phyloP scores from a whole-genome alignment of 768 basidiomycete genomes.

The Psilocybe cubensis region DNA sequence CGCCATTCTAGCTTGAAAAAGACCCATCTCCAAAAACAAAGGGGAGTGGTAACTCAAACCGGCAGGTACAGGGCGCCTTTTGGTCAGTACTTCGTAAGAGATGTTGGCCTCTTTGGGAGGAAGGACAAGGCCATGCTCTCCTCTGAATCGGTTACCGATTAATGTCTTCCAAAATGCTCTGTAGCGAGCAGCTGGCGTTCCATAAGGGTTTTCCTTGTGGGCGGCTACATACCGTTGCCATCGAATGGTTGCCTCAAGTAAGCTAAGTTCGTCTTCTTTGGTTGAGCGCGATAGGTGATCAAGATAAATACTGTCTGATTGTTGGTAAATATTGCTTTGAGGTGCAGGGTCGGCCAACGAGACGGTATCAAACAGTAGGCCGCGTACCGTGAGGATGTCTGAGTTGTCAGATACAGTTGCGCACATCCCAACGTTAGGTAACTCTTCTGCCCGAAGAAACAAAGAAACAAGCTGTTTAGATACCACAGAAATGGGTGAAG shows the following conservation, averaged over 20 bases:
- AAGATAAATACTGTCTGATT: background rate
- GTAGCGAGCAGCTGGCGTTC: background rate
- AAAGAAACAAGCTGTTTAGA: background rate
- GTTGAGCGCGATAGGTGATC: background rate
- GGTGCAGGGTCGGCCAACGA: background rate
- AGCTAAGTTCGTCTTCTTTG: background rate
- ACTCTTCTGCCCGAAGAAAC: background rate
- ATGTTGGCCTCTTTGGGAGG: background rate
- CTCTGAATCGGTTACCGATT: background rate
- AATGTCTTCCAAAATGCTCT: conserved; percentile 2
- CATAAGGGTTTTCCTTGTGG: conserved; percentile 1
- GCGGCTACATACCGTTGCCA: background rate
- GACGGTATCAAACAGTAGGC: conserved; percentile 6
- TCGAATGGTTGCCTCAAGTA: background rate
- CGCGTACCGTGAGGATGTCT: background rate
- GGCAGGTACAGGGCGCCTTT: background rate
- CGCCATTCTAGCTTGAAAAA: background rate
- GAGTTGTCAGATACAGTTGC: background rate
- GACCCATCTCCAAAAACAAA: background rate
- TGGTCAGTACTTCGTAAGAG: background rate
- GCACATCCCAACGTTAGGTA: background rate
- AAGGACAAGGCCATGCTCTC: background rate
- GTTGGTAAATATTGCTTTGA: background rate
- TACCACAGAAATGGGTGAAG: background rate
- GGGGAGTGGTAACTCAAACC: background rate